phyloP scores from a whole-genome alignment of 2,329 filamentous ascomycete species.

The Periglandula ipomoeae region DNA sequence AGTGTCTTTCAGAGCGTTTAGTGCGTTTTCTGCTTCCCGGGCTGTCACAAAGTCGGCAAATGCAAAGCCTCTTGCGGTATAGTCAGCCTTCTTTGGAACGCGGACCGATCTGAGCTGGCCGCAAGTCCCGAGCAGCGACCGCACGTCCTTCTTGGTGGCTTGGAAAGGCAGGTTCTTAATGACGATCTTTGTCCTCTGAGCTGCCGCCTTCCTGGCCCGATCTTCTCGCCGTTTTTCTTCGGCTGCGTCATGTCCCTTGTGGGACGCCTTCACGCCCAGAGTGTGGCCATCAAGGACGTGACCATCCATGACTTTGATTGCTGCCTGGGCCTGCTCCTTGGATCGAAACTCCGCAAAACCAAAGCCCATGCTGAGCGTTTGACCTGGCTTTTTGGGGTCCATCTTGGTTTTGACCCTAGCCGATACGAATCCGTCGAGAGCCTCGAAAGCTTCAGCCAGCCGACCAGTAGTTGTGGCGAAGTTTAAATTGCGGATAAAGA shows the following conservation, averaged over 20 bases:
- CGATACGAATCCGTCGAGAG: slow-evolving; percentile 79
- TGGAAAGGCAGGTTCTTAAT: slow-evolving; percentile 99
- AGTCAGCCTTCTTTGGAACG: slow-evolving; percentile 91
- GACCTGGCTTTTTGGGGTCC: slow-evolving; percentile 81
- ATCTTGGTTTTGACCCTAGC: slow-evolving; percentile 88
- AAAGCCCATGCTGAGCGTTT: slow-evolving; percentile 92
- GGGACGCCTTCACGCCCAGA: slow-evolving; percentile 75
- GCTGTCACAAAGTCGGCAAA: slow-evolving; percentile 94
- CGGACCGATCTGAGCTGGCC: slow-evolving; percentile 88
- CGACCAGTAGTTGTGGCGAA: slow-evolving; percentile 75
- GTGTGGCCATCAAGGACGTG: slow-evolving; percentile 80
- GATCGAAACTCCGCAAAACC: slow-evolving; percentile 85
- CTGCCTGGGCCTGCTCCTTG: slow-evolving; percentile 69
- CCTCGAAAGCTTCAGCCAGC: slow-evolving; percentile 67
- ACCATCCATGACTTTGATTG: slow-evolving; percentile 78
- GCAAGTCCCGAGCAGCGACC: slow-evolving; percentile 77
- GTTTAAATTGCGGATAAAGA: slow-evolving; percentile 91
- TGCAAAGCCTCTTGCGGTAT: slow-evolving; percentile 81
- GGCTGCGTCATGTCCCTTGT: slow-evolving; percentile 78
- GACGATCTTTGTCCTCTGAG: slow-evolving; percentile 80
- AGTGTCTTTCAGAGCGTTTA: slow-evolving; percentile 84
- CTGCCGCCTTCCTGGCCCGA: slow-evolving; percentile 67
- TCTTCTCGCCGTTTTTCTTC: slow-evolving; percentile 80
- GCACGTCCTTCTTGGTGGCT: slow-evolving; percentile 84
- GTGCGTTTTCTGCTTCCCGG: slow-evolving; percentile 81